These are phyloP conservation scores for Nicotiana undulata DNA, from an alignment of 257 asterid species.

Conservation along the genomic window DNA sequence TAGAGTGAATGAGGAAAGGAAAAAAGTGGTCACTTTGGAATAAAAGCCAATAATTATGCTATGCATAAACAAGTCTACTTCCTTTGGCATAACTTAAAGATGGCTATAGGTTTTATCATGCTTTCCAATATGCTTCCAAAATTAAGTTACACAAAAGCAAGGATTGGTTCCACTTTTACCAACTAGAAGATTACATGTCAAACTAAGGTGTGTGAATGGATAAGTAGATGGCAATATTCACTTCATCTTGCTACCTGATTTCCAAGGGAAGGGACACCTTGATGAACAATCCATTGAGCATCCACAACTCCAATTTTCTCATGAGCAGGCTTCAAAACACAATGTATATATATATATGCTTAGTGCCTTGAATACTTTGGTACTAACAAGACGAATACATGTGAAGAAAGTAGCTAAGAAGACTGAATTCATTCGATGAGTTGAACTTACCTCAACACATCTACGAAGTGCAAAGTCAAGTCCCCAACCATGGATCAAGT, in stretches of 20 bases:
- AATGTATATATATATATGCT: conserved; percentile 4
- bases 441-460: conserved; percentile 62
- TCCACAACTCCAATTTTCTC: conserved; percentile 89
- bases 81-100: background rate
- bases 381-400: background rate
- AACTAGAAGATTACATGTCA: background rate
- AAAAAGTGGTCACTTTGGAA: background rate
- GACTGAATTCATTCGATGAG: background rate
- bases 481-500: conserved; percentile 96
- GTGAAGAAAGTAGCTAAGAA: background rate
- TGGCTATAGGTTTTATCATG: background rate
- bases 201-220: background rate
- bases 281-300: conserved; percentile 82
- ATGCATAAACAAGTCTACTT: background rate
- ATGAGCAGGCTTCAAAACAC: conserved; percentile 52
- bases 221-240: background rate
- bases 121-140: no score
- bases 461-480: conserved; percentile 76
- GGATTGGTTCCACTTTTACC: background rate
- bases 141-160: background rate
- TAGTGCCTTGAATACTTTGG: background rate
- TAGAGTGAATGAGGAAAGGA: background rate
- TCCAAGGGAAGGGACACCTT: conserved; percentile 75
- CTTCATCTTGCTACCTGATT: conserved; percentile 36
- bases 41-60: background rate